These are phyloP conservation scores for Pseudogymnoascus sp. DNA, from an alignment of 2,329 filamentous ascomycete genomes.

Conservation along the genomic window DNA sequence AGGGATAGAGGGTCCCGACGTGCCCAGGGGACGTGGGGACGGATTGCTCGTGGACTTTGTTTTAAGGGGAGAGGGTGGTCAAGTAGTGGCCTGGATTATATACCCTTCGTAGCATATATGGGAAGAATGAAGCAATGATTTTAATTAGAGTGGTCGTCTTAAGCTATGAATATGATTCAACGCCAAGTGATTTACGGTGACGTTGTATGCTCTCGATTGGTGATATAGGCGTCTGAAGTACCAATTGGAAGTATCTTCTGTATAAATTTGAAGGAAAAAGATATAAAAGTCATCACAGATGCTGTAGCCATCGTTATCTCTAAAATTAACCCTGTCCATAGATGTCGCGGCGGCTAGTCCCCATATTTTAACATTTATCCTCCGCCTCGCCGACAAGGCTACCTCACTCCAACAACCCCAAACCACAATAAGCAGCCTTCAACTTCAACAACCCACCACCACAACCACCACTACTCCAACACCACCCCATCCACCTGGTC, in stretches of 20 bases:
- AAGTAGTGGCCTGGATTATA: not conserved
- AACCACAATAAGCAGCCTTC: not conserved
- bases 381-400: slow-evolving; percentile 5
- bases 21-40: not conserved
- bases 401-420: not conserved
- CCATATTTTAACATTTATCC: not conserved
- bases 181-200: not conserved
- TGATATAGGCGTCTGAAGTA: not conserved
- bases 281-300: not conserved
- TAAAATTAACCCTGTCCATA: not conserved
- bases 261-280: not conserved
- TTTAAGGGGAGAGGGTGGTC: slow-evolving; percentile 3
- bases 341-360: not conserved
- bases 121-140: slow-evolving; percentile 6
- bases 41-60: not conserved
- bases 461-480: not conserved
- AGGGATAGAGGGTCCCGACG: not conserved
- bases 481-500: not conserved
- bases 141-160: not conserved
- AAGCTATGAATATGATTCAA: not conserved
- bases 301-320: not conserved
- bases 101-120: slow-evolving; percentile 8
- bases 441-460: not conserved
- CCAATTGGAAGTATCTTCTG: not conserved
- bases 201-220: not conserved